Base-by-base conservation (phyloP, 2,329 filamentous ascomycete species). In the Trichoderma sp. region DNA sequence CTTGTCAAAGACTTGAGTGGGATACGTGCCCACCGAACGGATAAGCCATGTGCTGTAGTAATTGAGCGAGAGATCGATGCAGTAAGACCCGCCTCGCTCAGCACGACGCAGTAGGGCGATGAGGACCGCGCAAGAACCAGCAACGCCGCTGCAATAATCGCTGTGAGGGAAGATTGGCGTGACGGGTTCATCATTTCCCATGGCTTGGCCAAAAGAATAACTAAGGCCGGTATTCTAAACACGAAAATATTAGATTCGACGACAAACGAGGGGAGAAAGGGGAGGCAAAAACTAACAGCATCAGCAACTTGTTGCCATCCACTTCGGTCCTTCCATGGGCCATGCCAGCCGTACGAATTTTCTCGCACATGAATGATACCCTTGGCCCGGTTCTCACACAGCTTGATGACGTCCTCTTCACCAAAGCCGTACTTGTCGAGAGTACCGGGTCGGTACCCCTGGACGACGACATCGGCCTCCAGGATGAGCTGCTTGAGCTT, bases 361-460 rank as follows among this genome's bases (percentile, higher is more conserved):
- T 87, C 86, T 4, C 83, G 78, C 3, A 84, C 82, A 58, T 86
- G 82, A 21, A 88, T 80, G 26, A 73, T 69, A 2, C 72, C 69
- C 15, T 60, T 39, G 12, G 60, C 26, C 8, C 71, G 60, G 2
- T 65, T 77, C 24, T 65, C 61, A 24, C 60, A 34, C 61, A 71
- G 18, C n/a, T 60, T 58, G 1, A 71, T 26, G 7, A 71, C 28
- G 28, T 51, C 69, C 1, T 65, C 36, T 28, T 71, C 60, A 3
- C 69, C 61, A 58, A 71, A 71, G 8, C 69, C 69, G 47, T 47
- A 65, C 9, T 71, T 71, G 26, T 65, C 69, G 24, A 71, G 61
- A 12, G 28, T 6, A 5, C 69, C 69, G 6, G 69, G 69, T 2
- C 91, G 86, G 76, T 92, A 93, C 2, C 91, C 91, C 76, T 93